phyloP scores from a whole-genome alignment of 2,329 filamentous ascomycete genomes.

The Fusarium citri region DNA sequence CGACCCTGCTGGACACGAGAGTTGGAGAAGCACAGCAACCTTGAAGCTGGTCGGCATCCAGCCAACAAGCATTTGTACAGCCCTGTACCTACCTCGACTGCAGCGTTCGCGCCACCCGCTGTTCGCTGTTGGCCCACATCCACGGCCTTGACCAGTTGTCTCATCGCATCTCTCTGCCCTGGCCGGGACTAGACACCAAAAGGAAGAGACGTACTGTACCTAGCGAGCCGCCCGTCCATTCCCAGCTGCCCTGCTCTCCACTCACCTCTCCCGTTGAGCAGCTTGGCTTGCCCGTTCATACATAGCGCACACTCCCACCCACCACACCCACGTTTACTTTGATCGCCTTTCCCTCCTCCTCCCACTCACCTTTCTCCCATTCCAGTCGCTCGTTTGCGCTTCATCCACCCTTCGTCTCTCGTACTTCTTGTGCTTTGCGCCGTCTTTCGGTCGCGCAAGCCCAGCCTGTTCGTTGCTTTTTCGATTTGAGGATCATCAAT shows the following conservation, averaged over 20 bases:
- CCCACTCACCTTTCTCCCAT: slow-evolving; percentile 49
- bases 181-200: slow-evolving; percentile 17
- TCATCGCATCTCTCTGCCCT: slow-evolving; percentile 18
- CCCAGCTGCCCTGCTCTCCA: slow-evolving; percentile 29
- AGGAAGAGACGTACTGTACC: slow-evolving; percentile 20
- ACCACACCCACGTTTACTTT: slow-evolving; percentile 42
- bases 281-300: slow-evolving; percentile 32
- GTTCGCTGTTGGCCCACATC: slow-evolving; percentile 44
- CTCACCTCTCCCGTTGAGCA: slow-evolving; percentile 27
- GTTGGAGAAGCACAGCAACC: slow-evolving; percentile 29
- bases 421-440: slow-evolving; percentile 37
- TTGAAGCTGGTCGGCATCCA: slow-evolving; percentile 14
- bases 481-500: slow-evolving; percentile 26
- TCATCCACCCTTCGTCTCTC: slow-evolving; percentile 40
- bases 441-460: slow-evolving; percentile 35
- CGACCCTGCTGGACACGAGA: slow-evolving; percentile 9
- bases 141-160: slow-evolving; percentile 33
- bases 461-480: slow-evolving; percentile 27
- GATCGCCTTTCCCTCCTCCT: slow-evolving; percentile 42
- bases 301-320: slow-evolving; percentile 46
- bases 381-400: slow-evolving; percentile 51
- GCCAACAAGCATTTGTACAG: slow-evolving; percentile 31
- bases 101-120: slow-evolving; percentile 49
- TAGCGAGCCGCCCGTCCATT: slow-evolving; percentile 22
- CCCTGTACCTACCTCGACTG: slow-evolving; percentile 32